phyloP scores from a whole-genome alignment of 2,329 filamentous ascomycete genomes.

The Hirsutella minnesotensis region DNA sequence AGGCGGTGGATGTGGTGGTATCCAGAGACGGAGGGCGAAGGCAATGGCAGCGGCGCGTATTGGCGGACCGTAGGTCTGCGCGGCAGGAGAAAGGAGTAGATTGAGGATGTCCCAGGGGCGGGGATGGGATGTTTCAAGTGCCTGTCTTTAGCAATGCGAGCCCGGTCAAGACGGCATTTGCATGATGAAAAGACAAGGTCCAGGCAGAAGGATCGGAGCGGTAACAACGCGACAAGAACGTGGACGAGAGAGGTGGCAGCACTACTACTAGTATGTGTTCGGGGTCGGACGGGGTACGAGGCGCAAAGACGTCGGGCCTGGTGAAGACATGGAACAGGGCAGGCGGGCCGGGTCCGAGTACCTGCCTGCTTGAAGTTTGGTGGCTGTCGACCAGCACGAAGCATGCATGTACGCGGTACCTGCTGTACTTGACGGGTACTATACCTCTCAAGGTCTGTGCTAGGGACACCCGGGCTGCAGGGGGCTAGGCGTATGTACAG shows the following conservation, averaged over 20 bases:
- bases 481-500: too few relatives aligned
- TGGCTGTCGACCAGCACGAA: too few relatives aligned
- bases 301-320: too few relatives aligned
- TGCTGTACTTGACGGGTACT: too few relatives aligned
- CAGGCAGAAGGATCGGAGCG: neutral
- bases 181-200: slow-evolving; percentile 4
- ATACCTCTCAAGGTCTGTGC: too few relatives aligned
- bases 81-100: neutral
- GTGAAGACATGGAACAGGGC: too few relatives aligned
- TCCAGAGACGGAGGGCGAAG: neutral
- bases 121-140: slow-evolving; percentile 9
- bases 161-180: slow-evolving; percentile 1
- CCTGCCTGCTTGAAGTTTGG: too few relatives aligned
- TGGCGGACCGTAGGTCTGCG: neutral
- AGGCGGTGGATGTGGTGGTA: neutral
- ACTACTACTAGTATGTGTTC: too few relatives aligned
- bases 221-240: neutral
- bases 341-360: too few relatives aligned
- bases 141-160: slow-evolving; percentile 6
- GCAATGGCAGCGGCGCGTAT: neutral
- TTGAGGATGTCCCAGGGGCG: neutral
- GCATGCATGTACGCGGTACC: too few relatives aligned
- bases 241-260: neutral
- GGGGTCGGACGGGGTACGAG: too few relatives aligned
- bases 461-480: too few relatives aligned